These are phyloP conservation scores for Striga hermonthica DNA, from an alignment of 305 asterid genomes.

Conservation along the genomic window DNA sequence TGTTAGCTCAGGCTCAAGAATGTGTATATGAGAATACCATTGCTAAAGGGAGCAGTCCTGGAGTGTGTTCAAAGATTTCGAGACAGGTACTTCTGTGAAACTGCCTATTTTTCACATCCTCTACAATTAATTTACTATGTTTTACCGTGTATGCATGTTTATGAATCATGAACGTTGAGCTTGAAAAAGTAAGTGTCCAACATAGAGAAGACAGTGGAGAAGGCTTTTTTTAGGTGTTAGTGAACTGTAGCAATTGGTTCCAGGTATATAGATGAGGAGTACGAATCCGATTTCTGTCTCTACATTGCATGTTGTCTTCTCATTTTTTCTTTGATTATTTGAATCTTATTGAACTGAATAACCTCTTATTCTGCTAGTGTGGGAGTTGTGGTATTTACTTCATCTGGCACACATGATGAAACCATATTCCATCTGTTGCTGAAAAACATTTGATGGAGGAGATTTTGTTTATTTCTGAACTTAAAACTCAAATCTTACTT, in stretches of 20 bases:
- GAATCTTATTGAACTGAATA: neutral
- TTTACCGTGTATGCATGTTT: neutral
- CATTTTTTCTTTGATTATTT: neutral
- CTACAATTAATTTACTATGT: no score
- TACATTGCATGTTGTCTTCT: neutral
- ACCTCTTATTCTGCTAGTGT: neutral
- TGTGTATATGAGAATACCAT: constrained; percentile 94
- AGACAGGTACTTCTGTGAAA: constrained; percentile 67
- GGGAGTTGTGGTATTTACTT: neutral
- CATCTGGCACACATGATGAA: no score
- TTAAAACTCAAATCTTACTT: neutral
- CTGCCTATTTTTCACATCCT: constrained; percentile 1
- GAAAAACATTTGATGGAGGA: no score
- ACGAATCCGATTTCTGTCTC: no score
- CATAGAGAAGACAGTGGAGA: no score
- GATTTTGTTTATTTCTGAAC: constrained; percentile 16
- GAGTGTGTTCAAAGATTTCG: constrained; percentile 91
- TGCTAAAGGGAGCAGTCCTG: constrained; percentile 95
- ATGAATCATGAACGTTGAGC: neutral
- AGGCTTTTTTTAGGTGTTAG: neutral
- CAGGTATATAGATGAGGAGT: neutral
- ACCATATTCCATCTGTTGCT: no score
- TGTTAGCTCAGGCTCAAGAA: constrained; percentile 99
- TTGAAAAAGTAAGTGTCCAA: neutral
- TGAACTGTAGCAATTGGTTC: neutral